phyloP scores from a whole-genome alignment of 1,139 yeast species.

The Yamadazyma kanchanaburiensis region DNA sequence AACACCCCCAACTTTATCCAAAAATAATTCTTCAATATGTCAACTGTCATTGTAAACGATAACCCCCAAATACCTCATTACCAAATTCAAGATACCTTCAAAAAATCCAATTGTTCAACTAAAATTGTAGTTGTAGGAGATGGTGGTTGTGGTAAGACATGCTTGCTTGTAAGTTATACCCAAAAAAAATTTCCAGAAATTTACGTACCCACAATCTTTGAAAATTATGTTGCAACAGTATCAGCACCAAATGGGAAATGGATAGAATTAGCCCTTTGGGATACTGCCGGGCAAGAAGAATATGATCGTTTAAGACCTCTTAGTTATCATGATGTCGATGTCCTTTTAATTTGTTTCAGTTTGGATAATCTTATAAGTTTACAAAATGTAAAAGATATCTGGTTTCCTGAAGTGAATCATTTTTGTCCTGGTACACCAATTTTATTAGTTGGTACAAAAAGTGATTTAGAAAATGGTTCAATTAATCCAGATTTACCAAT shows the following conservation, averaged over 20 bases:
- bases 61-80: conserved; percentile 40
- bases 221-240: conserved; percentile 72
- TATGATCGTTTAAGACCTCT: conserved; percentile 82
- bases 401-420: conserved; percentile 85
- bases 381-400: conserved; percentile 70
- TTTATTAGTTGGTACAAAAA: conserved; percentile 74
- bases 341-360: conserved; percentile 73
- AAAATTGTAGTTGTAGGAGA: conserved; percentile 90
- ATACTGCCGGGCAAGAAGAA: conserved; percentile 94
- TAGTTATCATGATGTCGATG: conserved; percentile 78
- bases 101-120: conserved; percentile 40
- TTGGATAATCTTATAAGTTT: conserved; percentile 62
- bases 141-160: conserved; percentile 94
- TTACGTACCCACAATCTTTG: conserved; percentile 89
- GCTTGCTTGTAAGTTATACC: conserved; percentile 76
- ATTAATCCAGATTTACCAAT: conserved; percentile 51
- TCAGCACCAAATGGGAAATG: conserved; percentile 49
- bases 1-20: no score
- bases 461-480: conserved; percentile 46
- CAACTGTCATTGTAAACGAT: conserved; percentile 30
- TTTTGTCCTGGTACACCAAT: conserved; percentile 81
- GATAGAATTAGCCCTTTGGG: conserved; percentile 80
- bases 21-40: no score
- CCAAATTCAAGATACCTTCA: conserved; percentile 28
- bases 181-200: conserved; percentile 73